A percentile compares a stretch with the other conserved stretches of the same genome.
phyloP scores from a whole-genome alignment of 2,329 filamentous ascomycete species.

The Exserohilum rostratum region DNA sequence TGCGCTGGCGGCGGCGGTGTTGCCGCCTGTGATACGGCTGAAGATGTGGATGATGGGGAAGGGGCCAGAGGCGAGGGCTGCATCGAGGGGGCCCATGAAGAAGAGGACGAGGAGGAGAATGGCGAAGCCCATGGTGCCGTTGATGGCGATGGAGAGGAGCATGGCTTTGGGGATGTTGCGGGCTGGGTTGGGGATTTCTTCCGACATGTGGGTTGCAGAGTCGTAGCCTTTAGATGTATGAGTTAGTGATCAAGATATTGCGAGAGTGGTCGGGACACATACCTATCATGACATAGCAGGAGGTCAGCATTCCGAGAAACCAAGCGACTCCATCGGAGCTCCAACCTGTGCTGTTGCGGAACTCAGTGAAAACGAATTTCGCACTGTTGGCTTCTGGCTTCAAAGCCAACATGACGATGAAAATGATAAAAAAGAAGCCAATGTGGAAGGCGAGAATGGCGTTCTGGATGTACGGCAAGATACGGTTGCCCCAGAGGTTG shows the following conservation, averaged over 20 bases:
- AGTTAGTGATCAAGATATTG: not conserved
- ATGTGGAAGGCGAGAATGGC: conserved; percentile 52
- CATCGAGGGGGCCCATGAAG: conserved; percentile 36
- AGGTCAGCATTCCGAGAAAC: conserved; percentile 45
- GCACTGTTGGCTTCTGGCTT: conserved; percentile 47
- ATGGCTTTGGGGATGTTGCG: conserved; percentile 6
- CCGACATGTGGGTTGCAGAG: conserved; percentile 6
- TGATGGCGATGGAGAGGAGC: conserved; percentile 29
- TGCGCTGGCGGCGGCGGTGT: conserved; percentile 14
- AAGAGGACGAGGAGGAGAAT: conserved; percentile 49
- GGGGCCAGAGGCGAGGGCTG: conserved; percentile 38
- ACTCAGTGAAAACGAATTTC: conserved; percentile 51
- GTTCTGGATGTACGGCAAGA: conserved; percentile 41
- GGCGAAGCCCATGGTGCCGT: conserved; percentile 41
- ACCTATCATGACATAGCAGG: conserved; percentile 26
- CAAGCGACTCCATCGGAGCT: conserved; percentile 46
- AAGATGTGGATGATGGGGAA: conserved; percentile 49
- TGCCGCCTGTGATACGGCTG: conserved; percentile 2
- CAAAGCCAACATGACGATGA: conserved; percentile 53
- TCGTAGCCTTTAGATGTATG: conserved; percentile 2
- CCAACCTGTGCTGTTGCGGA: conserved; percentile 53
- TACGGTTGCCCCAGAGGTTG: conserved; percentile 51
- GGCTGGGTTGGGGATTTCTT: conserved; percentile 4
- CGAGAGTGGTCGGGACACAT: not conserved
- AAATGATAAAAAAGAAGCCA: conserved; percentile 54